Evolutionary conservation across 2,329 filamentous ascomycete species (phyloP), one percentile per base, ranked within the genome.

Genomic region (Penicillium fuscoglaucum): DNA sequence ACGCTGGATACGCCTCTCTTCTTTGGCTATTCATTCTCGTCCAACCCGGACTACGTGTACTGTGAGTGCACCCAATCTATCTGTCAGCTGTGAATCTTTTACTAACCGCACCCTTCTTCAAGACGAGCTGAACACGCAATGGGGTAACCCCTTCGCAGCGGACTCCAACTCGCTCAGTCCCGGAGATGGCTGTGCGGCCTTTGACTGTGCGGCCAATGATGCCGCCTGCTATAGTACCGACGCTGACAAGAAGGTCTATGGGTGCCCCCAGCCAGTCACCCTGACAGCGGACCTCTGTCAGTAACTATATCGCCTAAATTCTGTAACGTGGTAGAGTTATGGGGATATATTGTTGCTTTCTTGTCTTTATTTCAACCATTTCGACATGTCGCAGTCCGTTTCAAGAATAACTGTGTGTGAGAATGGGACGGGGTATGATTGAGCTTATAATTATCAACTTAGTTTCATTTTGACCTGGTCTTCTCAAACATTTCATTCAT

Each of bases 1-100:
- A 72, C 69, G 12, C 61, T 73, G 40, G 40, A 57, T 48, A 60
- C 29, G 13, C 69, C 70, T 58, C 63, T 67, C 44, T 68, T 68
- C 59, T 67, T 68, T 60, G 65, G 65, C 53, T 68, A 68, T 57
- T 68, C 66, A 8, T 66, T 68, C 57, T 63, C 61, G 5, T 64
- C 65, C 26, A 65, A 61, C 47, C 66, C 66, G 6, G 58, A 67
- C 63, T 67, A 67, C 37, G 65, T 61, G 1, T 68, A 67, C 60
- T 68, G 65, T 68, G 44, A 65, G 66, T 62, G 13, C 21, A 59
- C 10, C 41, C 2, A 55, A 55, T 60, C 19, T 52, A 52, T 45
- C 39, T 55, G 10, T 37, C 43, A 33, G 39, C 46, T 33, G 52
- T 24, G 17, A 46, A 56, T 50, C 9, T 45, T 52, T 52, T 37